Conservation (phyloP, 345 rosid genomes). For the Pugionium dolabratum region DNA sequence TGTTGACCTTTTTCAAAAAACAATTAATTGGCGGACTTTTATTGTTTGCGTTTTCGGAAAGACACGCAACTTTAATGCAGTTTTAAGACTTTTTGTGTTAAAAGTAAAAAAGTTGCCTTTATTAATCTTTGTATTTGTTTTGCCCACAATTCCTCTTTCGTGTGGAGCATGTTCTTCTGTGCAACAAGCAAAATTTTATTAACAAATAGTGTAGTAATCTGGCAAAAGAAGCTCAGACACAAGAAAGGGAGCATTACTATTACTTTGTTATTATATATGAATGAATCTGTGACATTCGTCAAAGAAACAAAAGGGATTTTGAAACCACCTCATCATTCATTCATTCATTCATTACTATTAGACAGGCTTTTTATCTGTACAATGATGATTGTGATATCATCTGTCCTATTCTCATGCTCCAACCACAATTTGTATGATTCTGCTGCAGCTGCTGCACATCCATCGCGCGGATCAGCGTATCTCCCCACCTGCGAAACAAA, state of each 20-base stretch:
- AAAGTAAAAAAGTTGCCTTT: too few species aligned
- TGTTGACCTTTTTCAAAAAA: too few species aligned
- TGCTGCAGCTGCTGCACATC: conserved; percentile 87
- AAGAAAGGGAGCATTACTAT: conserved; percentile 6
- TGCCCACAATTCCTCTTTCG: too few species aligned
- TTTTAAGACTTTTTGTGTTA: too few species aligned
- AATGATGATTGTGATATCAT: conserved; percentile 92
- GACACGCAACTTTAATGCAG: too few species aligned
- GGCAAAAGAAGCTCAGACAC: conserved; percentile 22
- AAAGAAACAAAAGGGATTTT: neutral
- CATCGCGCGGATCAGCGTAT: conserved; percentile 81
- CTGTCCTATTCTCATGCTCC: conserved; percentile 85
- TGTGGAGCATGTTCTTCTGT: too few species aligned
- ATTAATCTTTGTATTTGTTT: too few species aligned
- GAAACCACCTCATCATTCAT: conserved; percentile 46
- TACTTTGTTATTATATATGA: conserved; percentile 27
- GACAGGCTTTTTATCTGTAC: conserved; percentile 73
- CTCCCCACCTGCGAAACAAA: conserved; percentile 63
- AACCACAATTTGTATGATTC: conserved; percentile 93
- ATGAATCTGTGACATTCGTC: neutral
- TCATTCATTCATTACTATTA: conserved; percentile 67
- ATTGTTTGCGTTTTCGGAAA: too few species aligned
- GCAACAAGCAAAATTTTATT: too few species aligned
- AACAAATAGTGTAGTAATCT: neutral
- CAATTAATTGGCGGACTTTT: too few species aligned